phyloP scores from a whole-genome alignment of 306 rosid species.

The Lithocarpus polystachyus region DNA sequence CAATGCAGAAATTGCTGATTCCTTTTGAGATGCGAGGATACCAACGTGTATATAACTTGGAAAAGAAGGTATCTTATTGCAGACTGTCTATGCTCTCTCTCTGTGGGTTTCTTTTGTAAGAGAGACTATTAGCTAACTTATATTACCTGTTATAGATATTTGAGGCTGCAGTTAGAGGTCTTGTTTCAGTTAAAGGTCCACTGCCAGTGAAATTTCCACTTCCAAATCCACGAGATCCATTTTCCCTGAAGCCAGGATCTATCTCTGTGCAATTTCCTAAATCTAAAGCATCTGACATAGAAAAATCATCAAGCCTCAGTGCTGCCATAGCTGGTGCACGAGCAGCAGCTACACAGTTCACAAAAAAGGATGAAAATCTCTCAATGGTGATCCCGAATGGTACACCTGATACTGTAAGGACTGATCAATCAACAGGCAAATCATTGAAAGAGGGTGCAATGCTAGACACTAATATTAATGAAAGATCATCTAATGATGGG shows the following conservation, averaged over 20 bases:
- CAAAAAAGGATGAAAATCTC: constrained; percentile 49
- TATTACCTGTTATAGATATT: constrained; percentile 43
- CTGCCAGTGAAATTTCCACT: constrained; percentile 68
- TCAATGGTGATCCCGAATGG: constrained; percentile 17
- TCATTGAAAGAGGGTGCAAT: constrained; percentile 23
- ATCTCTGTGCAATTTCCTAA: constrained; percentile 30
- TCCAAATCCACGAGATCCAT: constrained; percentile 68
- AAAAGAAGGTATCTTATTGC: constrained; percentile 56
- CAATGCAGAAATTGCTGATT: constrained; percentile 68
- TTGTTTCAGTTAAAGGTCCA: constrained; percentile 55
- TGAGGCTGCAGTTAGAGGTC: constrained; percentile 84
- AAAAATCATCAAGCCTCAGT: constrained; percentile 54
- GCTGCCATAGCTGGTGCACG: constrained; percentile 84
- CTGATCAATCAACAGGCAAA: constrained; percentile 21
- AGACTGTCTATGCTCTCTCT: background rate
- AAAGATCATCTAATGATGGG: constrained; percentile 17
- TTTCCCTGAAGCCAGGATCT: constrained; percentile 75
- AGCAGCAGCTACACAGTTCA: constrained; percentile 80
- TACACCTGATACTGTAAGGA: background rate
- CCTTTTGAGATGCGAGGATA: constrained; percentile 98
- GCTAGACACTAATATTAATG: constrained; percentile 15
- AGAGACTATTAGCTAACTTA: constrained; percentile 1
- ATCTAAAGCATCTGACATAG: constrained; percentile 49
- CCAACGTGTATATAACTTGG: constrained; percentile 92
- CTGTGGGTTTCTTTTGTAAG: constrained; percentile 6